Evolutionary conservation across 2,329 filamentous ascomycete species (phyloP), one percentile per base, ranked within the genome.

Genomic region (Akanthomyces muscarius): DNA sequence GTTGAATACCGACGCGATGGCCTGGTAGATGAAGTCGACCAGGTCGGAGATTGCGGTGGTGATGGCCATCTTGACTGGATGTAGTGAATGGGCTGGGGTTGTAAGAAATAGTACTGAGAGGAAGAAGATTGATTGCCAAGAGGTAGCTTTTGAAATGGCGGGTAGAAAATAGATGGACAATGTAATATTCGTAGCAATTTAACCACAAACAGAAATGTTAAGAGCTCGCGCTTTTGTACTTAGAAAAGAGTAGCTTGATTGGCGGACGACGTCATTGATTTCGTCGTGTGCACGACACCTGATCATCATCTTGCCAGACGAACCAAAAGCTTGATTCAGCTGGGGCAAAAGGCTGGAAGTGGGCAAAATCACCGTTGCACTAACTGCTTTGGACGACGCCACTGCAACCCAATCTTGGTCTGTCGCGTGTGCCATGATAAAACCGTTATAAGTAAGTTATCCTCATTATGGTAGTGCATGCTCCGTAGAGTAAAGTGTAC

Each of bases 11-110:
- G 56, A 60, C 5, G 16, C 45, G 14, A 60, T 60, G 23, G 45
- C 21, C 47, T 60, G 30, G 33, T 51, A 60, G 45, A 60, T 4
- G 14, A 60, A 60, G 45, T 60, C 30, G 13, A 60, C 3, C 23
- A 60, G 47, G 45, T 60, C 56, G 23, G 56, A 51, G 21, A 60
- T 60, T 14, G 56, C 56, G 18, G 33, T 51, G 25, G 56, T 60
- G 14, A 60, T n/a, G 30, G 56, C 56, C 56, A 60, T 60, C 0
- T 21, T 51, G 47, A 13, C 28, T 3, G 30, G 18, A 36, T 7
- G 47, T 50, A 11, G 23, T 36, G 10, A 36, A 30, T 18, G 6
- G 16, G 10, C 23, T 5, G 3, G 13, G 2, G 13, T 13, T 25
- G 25, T 28, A 8, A 13, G 25, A 7, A 50, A 30, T 28, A 30